Evolutionary conservation across 148 eudicot genomes (phyloP).

Genomic region (Rhododendron simsii): DNA sequence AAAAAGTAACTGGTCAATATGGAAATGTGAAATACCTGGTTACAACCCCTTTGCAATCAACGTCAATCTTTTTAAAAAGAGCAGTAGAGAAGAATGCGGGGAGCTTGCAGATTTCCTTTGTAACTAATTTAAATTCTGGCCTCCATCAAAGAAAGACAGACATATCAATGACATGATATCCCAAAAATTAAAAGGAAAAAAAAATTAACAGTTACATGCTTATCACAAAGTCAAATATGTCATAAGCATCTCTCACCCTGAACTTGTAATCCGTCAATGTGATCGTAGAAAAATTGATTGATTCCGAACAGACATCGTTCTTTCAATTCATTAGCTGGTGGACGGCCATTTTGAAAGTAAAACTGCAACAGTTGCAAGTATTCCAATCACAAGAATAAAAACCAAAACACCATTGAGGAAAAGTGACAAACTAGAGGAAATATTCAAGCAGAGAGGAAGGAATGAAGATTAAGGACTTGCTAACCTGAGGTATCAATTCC

Average conservation of each 20-base stretch:
- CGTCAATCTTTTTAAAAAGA: slow-evolving; percentile 80
- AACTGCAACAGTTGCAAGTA: slow-evolving; percentile 50
- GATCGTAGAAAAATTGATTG: slow-evolving; percentile 87
- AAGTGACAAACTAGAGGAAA: background rate
- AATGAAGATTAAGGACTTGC: slow-evolving; percentile 4
- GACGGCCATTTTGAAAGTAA: slow-evolving; percentile 90
- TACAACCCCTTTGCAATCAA: slow-evolving; percentile 58
- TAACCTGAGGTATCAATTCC: slow-evolving; percentile 92
- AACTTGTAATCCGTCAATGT: slow-evolving; percentile 73
- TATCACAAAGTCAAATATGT: background rate
- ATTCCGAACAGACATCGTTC: slow-evolving; percentile 83
- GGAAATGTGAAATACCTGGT: slow-evolving; percentile 60
- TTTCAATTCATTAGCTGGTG: slow-evolving; percentile 87
- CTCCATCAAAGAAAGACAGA: slow-evolving; percentile 10
- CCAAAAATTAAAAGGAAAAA: slow-evolving; percentile 1
- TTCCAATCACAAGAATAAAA: slow-evolving; percentile 1
- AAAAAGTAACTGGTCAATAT: background rate
- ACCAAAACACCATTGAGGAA: background rate
- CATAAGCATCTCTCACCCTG: slow-evolving; percentile 45
- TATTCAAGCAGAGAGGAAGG: background rate
- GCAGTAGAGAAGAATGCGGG: slow-evolving; percentile 85
- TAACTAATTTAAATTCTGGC: slow-evolving; percentile 82
- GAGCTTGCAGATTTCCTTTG: slow-evolving; percentile 93
- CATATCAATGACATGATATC: slow-evolving; percentile 16
- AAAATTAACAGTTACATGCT: background rate